Percentiles rank a stretch among this genome's conserved stretches.
These are phyloP conservation scores for Pontederia crassipes DNA, from an alignment of 176 grass and related monocot genomes.

Conservation along the genomic window DNA sequence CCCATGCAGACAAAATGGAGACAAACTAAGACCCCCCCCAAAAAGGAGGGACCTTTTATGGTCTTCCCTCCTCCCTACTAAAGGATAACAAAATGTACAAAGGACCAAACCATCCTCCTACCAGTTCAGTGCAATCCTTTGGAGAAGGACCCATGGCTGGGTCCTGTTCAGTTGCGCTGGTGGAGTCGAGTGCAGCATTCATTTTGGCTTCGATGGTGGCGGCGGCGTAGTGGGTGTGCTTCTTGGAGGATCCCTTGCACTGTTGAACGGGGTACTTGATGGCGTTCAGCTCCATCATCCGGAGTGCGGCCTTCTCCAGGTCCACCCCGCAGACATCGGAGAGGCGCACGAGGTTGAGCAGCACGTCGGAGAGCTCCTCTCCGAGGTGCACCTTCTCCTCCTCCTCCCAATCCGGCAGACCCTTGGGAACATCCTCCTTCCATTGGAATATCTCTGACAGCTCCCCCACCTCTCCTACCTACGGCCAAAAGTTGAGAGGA, in stretches of 20 bases:
- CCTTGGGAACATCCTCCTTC: constrained; percentile 93
- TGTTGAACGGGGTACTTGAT: constrained; percentile 57
- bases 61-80: too few species aligned
- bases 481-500: neutral
- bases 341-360: constrained; percentile 76
- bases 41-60: too few species aligned
- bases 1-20: too few species aligned
- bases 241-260: constrained; percentile 80
- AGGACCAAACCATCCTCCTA: too few species aligned
- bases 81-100: too few species aligned
- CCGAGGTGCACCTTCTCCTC: constrained; percentile 75
- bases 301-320: constrained; percentile 52
- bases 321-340: constrained; percentile 74
- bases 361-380: constrained; percentile 77
- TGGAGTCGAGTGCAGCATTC: neutral
- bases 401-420: constrained; percentile 58
- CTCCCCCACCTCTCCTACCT: constrained; percentile 93
- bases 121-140: too few species aligned
- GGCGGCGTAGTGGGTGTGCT: constrained; percentile 34
- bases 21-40: too few species aligned
- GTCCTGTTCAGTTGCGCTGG: too few species aligned
- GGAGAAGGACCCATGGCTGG: too few species aligned
- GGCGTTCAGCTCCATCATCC: constrained; percentile 76
- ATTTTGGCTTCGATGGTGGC: too few species aligned
- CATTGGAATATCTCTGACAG: constrained; percentile 94